Evolutionary conservation across 116 monocot species (phyloP).

Genomic region (Papilionanthe hybrid): DNA sequence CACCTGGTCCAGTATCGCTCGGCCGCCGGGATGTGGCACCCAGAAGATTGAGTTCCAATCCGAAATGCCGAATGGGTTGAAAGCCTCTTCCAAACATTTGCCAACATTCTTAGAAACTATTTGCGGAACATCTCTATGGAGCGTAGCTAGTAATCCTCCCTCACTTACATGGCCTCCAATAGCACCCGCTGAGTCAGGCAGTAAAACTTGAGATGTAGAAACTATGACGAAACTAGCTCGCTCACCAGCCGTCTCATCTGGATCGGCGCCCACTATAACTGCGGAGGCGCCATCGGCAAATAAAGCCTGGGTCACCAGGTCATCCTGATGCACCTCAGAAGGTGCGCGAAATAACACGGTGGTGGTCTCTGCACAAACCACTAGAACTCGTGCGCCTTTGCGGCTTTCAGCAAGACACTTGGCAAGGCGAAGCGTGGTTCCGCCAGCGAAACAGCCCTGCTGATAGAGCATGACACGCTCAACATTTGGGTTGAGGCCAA

Average conservation of each 20-base stretch:
- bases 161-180: background rate
- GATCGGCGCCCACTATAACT: background rate
- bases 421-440: conserved; percentile 11
- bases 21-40: background rate
- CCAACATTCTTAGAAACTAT: background rate
- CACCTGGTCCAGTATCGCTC: background rate
- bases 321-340: background rate
- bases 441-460: conserved; percentile 20
- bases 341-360: background rate
- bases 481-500: conserved; percentile 8
- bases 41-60: conserved; percentile 5
- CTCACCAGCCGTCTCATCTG: background rate
- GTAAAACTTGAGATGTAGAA: background rate
- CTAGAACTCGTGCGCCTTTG: conserved; percentile 9
- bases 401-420: conserved; percentile 11
- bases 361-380: conserved; percentile 9
- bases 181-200: background rate
- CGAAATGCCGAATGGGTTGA: background rate
- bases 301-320: conserved; percentile 3
- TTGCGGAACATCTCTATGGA: background rate
- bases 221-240: background rate
- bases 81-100: conserved; percentile 2
- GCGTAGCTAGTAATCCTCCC: background rate
- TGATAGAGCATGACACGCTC: conserved; percentile 11
- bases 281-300: conserved; percentile 8